Evolutionary conservation across 257 asterid genomes (phyloP), one percentile per base, ranked within the genome.

Genomic region (Henckelia pumila): DNA sequence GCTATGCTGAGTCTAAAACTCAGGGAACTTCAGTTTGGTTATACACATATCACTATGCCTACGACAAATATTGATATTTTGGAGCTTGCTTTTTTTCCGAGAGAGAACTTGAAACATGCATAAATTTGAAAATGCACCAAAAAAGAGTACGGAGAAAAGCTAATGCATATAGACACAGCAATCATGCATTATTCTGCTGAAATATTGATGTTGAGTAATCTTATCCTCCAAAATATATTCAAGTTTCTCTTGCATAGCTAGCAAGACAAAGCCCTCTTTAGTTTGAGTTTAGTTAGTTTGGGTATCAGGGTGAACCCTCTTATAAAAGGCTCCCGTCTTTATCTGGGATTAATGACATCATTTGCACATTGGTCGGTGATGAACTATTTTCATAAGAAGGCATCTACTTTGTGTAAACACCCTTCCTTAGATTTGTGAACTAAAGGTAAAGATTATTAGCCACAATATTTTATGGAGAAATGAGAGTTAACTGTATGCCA

Each of bases 371-470:
- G 58, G 64, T 32, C 26, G n/a, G 22, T 29, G 26, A 16, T 26
- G 30, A 21, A 40, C 35, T 64, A 47, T 32, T 49, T n/a, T 60
- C 29, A 50, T 13, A 56, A 24, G 56, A 28, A 56, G 70, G 29
- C 57, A 62, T 10, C 56, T 74, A 37, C 5, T 19, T 61, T 59
- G 59, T 8, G 13, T 13, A 65, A 20, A 47, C 29, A 56, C 49
- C 23, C 26, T 62, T 68, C 47, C 32, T 10, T 13, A 26, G 23
- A 49, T 20, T 58, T 50, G 28, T 49, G 7, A 16, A 22, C 32
- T 37, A 29, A 40, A 22, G n/a, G 61, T 3, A 57, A 56, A 40
- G 10, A 19, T 40, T 44, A 20, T 28, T 58, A 35, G 70, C 40
- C 20, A 60, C 57, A 49, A 66, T 47, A 30, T 29, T 59, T 63